Evolutionary conservation across 2,329 filamentous ascomycete species (phyloP), one percentile per base, ranked within the genome.

Genomic region (Alternaria alternata): DNA sequence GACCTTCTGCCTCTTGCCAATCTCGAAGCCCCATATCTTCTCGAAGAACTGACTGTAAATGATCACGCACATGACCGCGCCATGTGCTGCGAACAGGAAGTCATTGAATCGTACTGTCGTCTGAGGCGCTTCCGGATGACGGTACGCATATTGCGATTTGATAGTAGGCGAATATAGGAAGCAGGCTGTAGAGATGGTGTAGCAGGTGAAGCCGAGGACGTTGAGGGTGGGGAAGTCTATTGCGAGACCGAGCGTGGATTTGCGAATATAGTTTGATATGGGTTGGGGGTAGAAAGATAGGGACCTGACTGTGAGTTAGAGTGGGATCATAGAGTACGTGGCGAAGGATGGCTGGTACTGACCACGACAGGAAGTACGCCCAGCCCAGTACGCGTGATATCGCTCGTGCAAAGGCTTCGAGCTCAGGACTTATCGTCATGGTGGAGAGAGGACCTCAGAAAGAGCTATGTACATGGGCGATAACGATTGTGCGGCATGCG

Each of bases 221-320:
- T 95, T 95, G 69, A 93, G 84, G 18, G 91, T 84, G 18, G 93
- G 93, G 73, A 96, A 97, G 78, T 97, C 94, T 66, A 96, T 89
- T 0, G 93, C 92, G 5, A 94, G 89, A 41, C 95, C 95, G 20
- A 87, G 85, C 5, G 94, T 97, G 8, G 92, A 91, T 58, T 87
- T 87, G 54, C 93, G 89, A 30, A 83, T 83, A 77, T 85, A 90
- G 83, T 97, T 98, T 64, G 93, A 86, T 62, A 96, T 80, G 7
- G 91, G 88, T 76, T 98, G 95, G 1, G 94, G 94, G 78, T 98
- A 98, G 81, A 97, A 98, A 16, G 93, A 96, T 16, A 89, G 81
- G 12, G 91, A 94, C 94, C 94, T 76, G 57, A 42, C 3, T 24
- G 48, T 30, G 28, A 22, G 39, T 63, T 32, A 60, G 58, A 18